phyloP scores from a whole-genome alignment of 768 basidiomycete genomes.

The Pisolithus tinctorius region DNA sequence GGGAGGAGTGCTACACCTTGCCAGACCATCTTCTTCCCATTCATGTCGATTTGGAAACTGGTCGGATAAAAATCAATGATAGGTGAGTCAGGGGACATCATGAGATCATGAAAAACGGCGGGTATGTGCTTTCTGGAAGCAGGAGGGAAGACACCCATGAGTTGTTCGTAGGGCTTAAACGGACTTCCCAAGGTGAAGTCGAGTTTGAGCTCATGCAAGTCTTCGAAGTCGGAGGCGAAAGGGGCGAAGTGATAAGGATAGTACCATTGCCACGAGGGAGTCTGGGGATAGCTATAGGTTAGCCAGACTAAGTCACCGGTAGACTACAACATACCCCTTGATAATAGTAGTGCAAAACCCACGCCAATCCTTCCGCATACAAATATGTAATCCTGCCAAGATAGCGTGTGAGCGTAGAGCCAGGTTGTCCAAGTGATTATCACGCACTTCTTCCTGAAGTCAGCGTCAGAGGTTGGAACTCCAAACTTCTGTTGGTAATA shows the following conservation, averaged over 20 bases:
- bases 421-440: not conserved
- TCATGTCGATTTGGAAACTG: conserved; percentile 97
- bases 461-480: conserved; percentile 57
- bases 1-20: conserved; percentile 96
- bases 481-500: conserved; percentile 95
- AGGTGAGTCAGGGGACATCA: conserved; percentile 81
- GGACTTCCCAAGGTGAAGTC: conserved; percentile 75
- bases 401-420: conserved; percentile 4
- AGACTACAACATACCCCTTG: conserved; percentile 67
- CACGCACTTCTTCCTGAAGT: conserved; percentile 68
- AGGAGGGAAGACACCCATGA: conserved; percentile 97
- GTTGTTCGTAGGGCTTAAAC: conserved; percentile 94
- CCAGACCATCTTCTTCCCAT: conserved; percentile 99
- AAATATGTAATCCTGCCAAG: conserved; percentile 57
- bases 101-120: conserved; percentile 73
- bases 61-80: conserved; percentile 95
- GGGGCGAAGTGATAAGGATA: conserved; percentile 99
- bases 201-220: conserved; percentile 73
- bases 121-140: conserved; percentile 86
- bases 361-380: conserved; percentile 93
- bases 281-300: conserved; percentile 34
- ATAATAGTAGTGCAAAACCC: conserved; percentile 98
- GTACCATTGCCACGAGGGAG: conserved; percentile 98
- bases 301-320: conserved; percentile 3
- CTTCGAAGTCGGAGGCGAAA: conserved; percentile 90